Base-by-base conservation (phyloP, 805 yeast species). In the Starmerella apicola region DNA sequence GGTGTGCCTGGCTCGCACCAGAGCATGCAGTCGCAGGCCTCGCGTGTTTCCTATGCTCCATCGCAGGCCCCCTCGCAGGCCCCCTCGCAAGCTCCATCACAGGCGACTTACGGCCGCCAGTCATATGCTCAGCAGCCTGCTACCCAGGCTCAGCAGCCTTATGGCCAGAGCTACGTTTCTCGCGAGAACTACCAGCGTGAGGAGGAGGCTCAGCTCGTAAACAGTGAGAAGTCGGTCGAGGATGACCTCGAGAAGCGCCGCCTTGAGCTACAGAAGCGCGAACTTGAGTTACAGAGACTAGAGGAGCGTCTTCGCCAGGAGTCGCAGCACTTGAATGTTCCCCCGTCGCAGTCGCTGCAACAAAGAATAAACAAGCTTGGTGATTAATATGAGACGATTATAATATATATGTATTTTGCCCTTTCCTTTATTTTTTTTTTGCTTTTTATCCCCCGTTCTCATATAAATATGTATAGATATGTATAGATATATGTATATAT, bases 101-200 rank as follows among this genome's bases (percentile, higher is more conserved):
- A 10, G 15, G 17, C 31, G 25, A 17, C 26, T 5, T 35, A 16
- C 17, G 26, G 22, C 34, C 18, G 8, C 21, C 39, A 25, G 32
- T 29, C 9, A 29, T 15, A 7, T 8, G 10, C 35, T 4, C 36
- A 25, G 24, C n/a, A 6, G 10, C 36, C 26, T 9, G n/a, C 15
- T 7, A 9, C 10, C 18, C 25, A 13, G 18, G 18, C 39, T 8
- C 12, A 23, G 19, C n/a, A n/a, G n/a, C 37, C 37, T 32, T 56
- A 56, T 42, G 58, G 60, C 34, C 68, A 61, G 41, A 67, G 72
- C 5, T 71, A 70, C 45, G 51, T 70, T 37, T 73, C 75, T 29
- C 81, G 88, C 60, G 96, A 85, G 60, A 94, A 83, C 61, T 93
- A 83, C 62, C 81, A 84, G 53, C 76, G 81, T 53, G 65, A 78